Evolutionary conservation across 2,329 filamentous ascomycete species (phyloP).

Genomic region (Neonectria sp.): DNA sequence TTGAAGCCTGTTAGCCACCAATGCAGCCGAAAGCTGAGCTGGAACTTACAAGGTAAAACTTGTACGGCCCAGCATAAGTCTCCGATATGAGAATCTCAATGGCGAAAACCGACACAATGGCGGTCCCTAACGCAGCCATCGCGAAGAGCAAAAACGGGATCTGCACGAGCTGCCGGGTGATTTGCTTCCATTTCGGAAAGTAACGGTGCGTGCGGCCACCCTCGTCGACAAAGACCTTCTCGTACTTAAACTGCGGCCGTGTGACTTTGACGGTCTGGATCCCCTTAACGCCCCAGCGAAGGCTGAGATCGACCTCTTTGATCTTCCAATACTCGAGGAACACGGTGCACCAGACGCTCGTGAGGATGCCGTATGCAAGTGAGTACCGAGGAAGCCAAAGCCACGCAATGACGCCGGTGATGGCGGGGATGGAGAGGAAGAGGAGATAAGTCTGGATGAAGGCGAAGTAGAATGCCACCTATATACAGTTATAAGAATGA

Average conservation of each 20-base stretch:
- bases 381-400: conserved; percentile 79
- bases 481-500: rapidly evolving
- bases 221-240: conserved; percentile 73
- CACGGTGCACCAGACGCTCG: conserved; percentile 78
- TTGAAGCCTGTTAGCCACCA: conserved; percentile 46
- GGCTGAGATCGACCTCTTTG: conserved; percentile 78
- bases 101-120: conserved; percentile 79
- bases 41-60: conserved; percentile 72
- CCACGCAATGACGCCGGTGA: conserved; percentile 79
- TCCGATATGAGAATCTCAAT: conserved; percentile 84
- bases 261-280: conserved; percentile 78
- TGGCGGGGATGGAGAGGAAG: conserved; percentile 79
- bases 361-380: conserved; percentile 76
- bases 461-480: conserved; percentile 87
- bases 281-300: conserved; percentile 81
- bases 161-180: conserved; percentile 77
- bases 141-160: conserved; percentile 77
- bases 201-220: conserved; percentile 74
- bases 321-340: conserved; percentile 89
- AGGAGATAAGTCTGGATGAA: conserved; percentile 84
- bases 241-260: conserved; percentile 75
- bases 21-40: background rate
- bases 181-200: conserved; percentile 76
- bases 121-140: conserved; percentile 70
- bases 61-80: conserved; percentile 79